Evolutionary conservation across 495 filamentous ascomycete genomes (phyloP).

Genomic region (Penicillium paradoxum): DNA sequence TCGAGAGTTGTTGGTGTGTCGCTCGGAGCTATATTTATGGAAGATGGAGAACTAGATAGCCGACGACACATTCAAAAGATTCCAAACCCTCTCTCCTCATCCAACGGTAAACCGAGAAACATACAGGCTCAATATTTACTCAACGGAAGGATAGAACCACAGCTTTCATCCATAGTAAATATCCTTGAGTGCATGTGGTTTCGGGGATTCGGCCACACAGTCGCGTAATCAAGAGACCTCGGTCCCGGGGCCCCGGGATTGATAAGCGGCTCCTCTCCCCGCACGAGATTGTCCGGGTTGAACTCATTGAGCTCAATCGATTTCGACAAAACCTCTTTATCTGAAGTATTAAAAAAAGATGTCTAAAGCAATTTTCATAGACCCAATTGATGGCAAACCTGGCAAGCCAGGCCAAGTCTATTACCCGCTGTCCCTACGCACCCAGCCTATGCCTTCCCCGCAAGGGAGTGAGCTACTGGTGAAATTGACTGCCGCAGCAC

Average conservation of each 20-base stretch:
- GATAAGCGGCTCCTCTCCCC: slow-evolving; percentile 22
- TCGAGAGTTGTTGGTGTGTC: too few species aligned
- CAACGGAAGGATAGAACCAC: too few species aligned
- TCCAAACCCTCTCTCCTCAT: too few species aligned
- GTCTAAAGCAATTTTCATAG: slow-evolving; percentile 49
- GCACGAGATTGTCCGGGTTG: slow-evolving; percentile 6
- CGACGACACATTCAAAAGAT: too few species aligned
- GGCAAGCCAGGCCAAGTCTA: slow-evolving; percentile 88
- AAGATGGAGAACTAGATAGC: too few species aligned
- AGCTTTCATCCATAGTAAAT: too few species aligned
- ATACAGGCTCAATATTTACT: too few species aligned
- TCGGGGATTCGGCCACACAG: neutral
- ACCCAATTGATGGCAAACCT: slow-evolving; percentile 51
- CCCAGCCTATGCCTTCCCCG: slow-evolving; percentile 55
- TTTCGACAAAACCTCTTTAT: neutral
- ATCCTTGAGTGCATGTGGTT: neutral
- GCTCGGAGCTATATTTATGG: too few species aligned
- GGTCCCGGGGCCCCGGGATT: slow-evolving; percentile 9
- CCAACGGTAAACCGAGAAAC: too few species aligned
- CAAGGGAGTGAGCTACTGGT: slow-evolving; percentile 62
- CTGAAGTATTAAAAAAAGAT: slow-evolving; percentile 29
- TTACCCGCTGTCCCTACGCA: slow-evolving; percentile 57
- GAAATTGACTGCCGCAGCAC: slow-evolving; percentile 64
- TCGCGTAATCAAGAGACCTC: slow-evolving; percentile 11
- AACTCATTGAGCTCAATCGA: neutral